A percentile compares a stretch with the other conserved stretches of the same genome.
phyloP scores from a whole-genome alignment of 345 rosid genomes.

The Salix exigua region DNA sequence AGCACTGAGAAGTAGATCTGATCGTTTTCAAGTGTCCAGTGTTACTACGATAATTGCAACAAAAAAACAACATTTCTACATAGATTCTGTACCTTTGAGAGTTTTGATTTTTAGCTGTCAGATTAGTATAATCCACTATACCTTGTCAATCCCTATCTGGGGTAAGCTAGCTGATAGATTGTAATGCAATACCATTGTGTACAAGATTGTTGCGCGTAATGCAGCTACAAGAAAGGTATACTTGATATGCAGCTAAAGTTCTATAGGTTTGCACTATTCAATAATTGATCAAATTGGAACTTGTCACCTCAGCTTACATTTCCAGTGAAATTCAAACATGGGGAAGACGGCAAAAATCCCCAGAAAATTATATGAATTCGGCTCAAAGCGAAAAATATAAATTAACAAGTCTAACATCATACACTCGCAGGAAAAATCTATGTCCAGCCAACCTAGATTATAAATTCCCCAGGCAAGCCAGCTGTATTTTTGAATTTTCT shows the following conservation, averaged over 20 bases:
- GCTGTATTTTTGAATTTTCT: neutral
- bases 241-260: too few species aligned
- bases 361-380: neutral
- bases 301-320: neutral
- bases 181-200: neutral
- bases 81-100: neutral
- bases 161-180: neutral
- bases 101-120: neutral
- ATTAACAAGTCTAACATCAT: too few species aligned
- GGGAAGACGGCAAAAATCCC: slow-evolving; percentile 12
- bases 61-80: neutral
- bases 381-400: neutral
- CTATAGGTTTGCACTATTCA: neutral
- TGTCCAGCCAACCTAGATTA: neutral
- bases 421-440: neutral
- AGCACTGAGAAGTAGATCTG: neutral
- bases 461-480: neutral
- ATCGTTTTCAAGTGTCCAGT: neutral
- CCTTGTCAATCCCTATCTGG: too few species aligned
- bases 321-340: neutral
- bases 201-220: neutral
- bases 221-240: neutral
- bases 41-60: neutral
- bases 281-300: neutral
- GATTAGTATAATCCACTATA: too few species aligned